Base-by-base conservation (phyloP, 257 asterid species). In the Craterostigma plantagineum region DNA sequence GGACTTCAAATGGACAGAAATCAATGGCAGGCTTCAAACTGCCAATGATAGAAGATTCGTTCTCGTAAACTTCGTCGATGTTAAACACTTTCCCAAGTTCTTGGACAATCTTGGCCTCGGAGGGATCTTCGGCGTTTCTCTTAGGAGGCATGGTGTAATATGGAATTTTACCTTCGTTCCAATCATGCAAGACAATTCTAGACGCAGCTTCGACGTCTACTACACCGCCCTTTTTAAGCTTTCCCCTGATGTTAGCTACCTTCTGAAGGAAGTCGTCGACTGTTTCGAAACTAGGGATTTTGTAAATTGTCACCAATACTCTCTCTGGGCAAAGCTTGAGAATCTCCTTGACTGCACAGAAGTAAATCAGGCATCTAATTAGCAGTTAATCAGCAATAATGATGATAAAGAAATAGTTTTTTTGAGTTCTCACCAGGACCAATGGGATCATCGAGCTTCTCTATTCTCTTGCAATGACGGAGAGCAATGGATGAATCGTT, bases 81-180 rank as follows among this genome's bases (percentile, higher is more conserved):
- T 77, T 60, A 40, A 83, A 79, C 54, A 72, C 93, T 53, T 90
- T 83, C 38, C 77, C 95, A 18, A 87, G 66, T 61, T 76, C 84
- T 1, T 86, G 14, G 18, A 90, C 87, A 51, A 90, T 67, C 61
- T 57, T 79, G 8, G 72, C 91, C 68, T 79, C 94, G 9, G 82
- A 67, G 52, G 72, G 76, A 46, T 61, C 86, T 23, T 66, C 92
- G 1, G 56, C 61, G 10, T 61, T 68, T 68, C 95, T 69, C 43
- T 59, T 38, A 8, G 95, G 94, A 58, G 98, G 95, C 84, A 79
- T 70, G 0, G 98, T 79, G 52, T 76, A 90, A 59, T 70, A 90
- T n/a, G 95, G 92, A 54, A 90, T 90, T 77, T 90, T 90, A 61
- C 98, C 95, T 58, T 74, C 90, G 58, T 82, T 87, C 98, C 98